Evolutionary conservation across 495 filamentous ascomycete species (phyloP).

Genomic region (Friedmanniomyces endolithicus): DNA sequence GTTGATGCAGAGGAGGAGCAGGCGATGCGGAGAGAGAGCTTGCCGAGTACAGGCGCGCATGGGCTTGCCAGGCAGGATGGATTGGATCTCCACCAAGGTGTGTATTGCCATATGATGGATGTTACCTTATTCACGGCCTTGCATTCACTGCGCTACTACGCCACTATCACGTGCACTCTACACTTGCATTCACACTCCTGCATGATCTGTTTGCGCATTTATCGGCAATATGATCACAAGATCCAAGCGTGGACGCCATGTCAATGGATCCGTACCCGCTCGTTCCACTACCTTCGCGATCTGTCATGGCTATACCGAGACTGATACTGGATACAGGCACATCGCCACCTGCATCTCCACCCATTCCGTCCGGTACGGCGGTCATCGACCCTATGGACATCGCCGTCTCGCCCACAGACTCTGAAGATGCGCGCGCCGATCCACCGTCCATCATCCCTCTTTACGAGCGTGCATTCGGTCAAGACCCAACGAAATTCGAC

Average conservation of each 20-base stretch:
- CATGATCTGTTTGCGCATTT: neutral
- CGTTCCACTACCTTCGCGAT: neutral
- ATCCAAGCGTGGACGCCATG: neutral
- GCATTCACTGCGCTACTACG: neutral
- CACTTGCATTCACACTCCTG: neutral
- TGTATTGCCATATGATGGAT: neutral
- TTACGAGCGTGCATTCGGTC: conserved; percentile 65
- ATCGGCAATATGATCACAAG: neutral
- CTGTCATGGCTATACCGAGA: neutral
- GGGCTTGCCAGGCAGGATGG: conserved; percentile 33
- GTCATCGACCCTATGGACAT: conserved; percentile 16
- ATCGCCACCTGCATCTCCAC: conserved; percentile 13
- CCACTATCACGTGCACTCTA: neutral
- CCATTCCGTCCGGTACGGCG: conserved; percentile 8
- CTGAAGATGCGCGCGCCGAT: conserved; percentile 44
- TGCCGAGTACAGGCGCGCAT: conserved; percentile 32
- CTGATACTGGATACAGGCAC: conserved; percentile 4
- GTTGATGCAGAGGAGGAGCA: conserved; percentile 21
- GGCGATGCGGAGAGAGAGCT: conserved; percentile 23
- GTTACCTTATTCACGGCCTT: neutral
- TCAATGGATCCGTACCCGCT: neutral
- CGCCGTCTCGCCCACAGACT: conserved; percentile 11
- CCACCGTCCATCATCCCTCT: conserved; percentile 66
- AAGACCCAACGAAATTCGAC: conserved; percentile 80
- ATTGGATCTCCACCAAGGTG: conserved; percentile 30